These are phyloP conservation scores for Elongisporangium senticosum DNA, from an alignment of 352 stramenopile genomes.

Conservation along the genomic window DNA sequence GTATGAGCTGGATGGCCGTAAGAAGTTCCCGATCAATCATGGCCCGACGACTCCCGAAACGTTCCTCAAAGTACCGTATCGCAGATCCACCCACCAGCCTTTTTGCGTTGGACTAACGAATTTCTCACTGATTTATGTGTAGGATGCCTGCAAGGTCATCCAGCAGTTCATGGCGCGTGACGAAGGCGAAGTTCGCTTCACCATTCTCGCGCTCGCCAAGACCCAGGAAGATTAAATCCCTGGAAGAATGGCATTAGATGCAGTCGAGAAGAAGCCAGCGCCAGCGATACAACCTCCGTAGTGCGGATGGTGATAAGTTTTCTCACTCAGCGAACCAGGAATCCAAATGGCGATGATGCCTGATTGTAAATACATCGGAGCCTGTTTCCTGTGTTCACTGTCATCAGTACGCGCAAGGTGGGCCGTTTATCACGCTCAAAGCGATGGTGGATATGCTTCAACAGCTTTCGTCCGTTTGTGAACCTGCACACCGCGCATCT, in stretches of 20 bases:
- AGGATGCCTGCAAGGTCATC: slow-evolving; percentile 89
- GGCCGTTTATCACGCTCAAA: background rate
- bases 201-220: slow-evolving; percentile 90
- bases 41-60: slow-evolving; percentile 80
- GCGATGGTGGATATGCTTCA: background rate
- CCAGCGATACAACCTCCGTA: background rate
- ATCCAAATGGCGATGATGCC: background rate
- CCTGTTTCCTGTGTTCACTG: background rate
- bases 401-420: background rate
- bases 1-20: slow-evolving; percentile 96
- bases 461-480: background rate
- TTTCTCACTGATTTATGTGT: background rate
- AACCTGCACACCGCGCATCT: background rate
- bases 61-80: slow-evolving; percentile 64
- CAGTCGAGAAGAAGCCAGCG: background rate
- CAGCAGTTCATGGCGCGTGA: slow-evolving; percentile 93
- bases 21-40: slow-evolving; percentile 93
- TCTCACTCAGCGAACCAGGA: background rate
- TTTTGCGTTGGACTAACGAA: background rate
- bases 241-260: no score
- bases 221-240: slow-evolving; percentile 24
- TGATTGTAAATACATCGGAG: background rate
- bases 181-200: slow-evolving; percentile 93
- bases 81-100: background rate
- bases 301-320: no score